Base-by-base conservation (phyloP, 2,329 filamentous ascomycete species). In the Huntiella savannae region DNA sequence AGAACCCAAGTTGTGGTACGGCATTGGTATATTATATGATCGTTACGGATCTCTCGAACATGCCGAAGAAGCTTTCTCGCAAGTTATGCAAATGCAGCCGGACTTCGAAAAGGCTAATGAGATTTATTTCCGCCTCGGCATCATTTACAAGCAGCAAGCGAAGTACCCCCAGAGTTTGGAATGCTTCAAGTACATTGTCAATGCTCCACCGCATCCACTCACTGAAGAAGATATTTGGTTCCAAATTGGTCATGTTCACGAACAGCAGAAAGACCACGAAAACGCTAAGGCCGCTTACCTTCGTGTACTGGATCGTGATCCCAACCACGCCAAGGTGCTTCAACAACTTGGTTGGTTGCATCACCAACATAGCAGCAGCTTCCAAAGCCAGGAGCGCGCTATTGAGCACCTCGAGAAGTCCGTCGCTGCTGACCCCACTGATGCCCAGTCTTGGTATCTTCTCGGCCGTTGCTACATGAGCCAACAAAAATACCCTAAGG, bases 211-310 rank as follows among this genome's bases (percentile, higher is more conserved):
- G 3, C 79, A 84, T 3, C 91, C 91, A 2, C 63, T 98, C 55
- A 95, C 87, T 0, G 87, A 96, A 60, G 88, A 96, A 61, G 91
- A 98, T 56, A 98, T 98, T 50, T 96, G 88, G 88, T 98, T 98
- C 67, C 91, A 98, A 62, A 96, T 98, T 58, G 91, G 91, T 19
- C 91, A 98, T 61, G 91, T 98, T 43, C 87, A 98, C 57, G 91
- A 98, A 60, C 91, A 96, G 58, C 88, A 96, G 62, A 96, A 96
- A 70, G 91, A 98, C 86, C 95, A 92, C 58, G 87, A 96, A 53
- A 81, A 77, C 53, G 91, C 91, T 43, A 95, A 96, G 67, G 71
- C 76, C 44, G 91, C 91, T 5, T 98, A 98, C 59, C 78, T 83
- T 54, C 81, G 87, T 33, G 91, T 98, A 32, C 74, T 98, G 44